Evolutionary conservation across 2,329 filamentous ascomycete genomes (phyloP), one percentile per base, ranked within the genome.

Genomic region (Parascedosporium putredinis): DNA sequence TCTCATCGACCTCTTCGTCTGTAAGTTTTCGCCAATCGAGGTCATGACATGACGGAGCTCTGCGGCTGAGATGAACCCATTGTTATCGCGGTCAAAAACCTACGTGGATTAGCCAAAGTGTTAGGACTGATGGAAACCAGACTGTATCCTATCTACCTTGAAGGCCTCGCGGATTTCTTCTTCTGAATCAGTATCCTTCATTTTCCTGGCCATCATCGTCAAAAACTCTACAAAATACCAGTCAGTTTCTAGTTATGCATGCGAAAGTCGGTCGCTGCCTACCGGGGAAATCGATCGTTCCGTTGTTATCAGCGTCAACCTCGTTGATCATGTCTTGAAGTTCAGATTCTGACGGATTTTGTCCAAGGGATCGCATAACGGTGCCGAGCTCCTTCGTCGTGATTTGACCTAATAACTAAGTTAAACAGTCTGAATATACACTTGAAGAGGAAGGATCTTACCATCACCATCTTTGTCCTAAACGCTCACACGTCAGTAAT

Each of bases 271-370:
- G 22, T 9, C 29, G 47, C 10, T 20, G 60, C 78, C 60, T 79
- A 91, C 87, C 87, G 63, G 87, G 87, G 67, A 93, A 93, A 67
- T 93, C 87, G 63, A 93, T 93, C 58, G 87, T 93, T 70, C 87
- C 87, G 64, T 91, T 93, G 79, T 91, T 93, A 73, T 93, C 87
- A 61, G 86, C 86, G 62, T 93, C 87, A 56, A 93, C 87, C 73
- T 93, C 87, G 71, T 93, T 91, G 74, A 93, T 93, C 87, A 93
- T 93, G 65, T 93, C 87, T 72, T 93, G 87, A 57, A 93, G 75
- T 71, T 93, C 87, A 53, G 86, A 89, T 74, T 93, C 87, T 58
- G 86, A 91, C 51, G 87, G 87, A 72, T 93, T 93, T 71, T 93
- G 87, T 62, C 87, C 87, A 53, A 93, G 78, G 51, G 87, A 93